Evolutionary conservation across 306 rosid species (phyloP).

Genomic region (Prunus fruticosa): DNA sequence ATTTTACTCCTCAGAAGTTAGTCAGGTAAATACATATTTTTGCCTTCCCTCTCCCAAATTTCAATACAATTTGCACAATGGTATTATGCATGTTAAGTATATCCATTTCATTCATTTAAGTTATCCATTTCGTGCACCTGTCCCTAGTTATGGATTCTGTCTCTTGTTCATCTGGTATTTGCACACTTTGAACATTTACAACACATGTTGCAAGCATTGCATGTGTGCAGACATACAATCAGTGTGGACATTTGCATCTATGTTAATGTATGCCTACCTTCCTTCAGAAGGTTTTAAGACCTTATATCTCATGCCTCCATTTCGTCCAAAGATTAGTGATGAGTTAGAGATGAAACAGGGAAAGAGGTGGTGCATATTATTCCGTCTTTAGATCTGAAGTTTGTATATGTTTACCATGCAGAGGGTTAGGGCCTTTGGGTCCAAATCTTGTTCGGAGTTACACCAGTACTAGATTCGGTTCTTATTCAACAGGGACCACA

Average conservation of each 20-base stretch:
- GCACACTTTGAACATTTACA: not conserved
- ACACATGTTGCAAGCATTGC: not conserved
- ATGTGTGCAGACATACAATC: not conserved
- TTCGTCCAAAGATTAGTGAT: not conserved
- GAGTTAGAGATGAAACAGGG: not conserved
- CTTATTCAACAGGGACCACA: slow-evolving; percentile 56
- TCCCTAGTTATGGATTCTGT: not conserved
- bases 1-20: slow-evolving; percentile 80
- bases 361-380: not conserved
- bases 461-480: slow-evolving; percentile 70
- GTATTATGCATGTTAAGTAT: not conserved
- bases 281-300: not conserved
- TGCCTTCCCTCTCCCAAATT: not conserved
- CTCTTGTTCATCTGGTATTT: not conserved
- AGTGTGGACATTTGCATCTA: not conserved
- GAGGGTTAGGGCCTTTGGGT: slow-evolving; percentile 99
- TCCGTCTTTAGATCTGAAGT: not conserved
- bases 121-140: not conserved
- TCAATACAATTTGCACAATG: not conserved
- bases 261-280: not conserved
- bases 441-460: slow-evolving; percentile 70
- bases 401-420: slow-evolving; percentile 23
- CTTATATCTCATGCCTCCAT: not conserved
- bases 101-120: not conserved
- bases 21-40: slow-evolving; percentile 46